Evolutionary conservation across 179 eudicot genomes (phyloP).

Genomic region (Carnegiea gigantea): DNA sequence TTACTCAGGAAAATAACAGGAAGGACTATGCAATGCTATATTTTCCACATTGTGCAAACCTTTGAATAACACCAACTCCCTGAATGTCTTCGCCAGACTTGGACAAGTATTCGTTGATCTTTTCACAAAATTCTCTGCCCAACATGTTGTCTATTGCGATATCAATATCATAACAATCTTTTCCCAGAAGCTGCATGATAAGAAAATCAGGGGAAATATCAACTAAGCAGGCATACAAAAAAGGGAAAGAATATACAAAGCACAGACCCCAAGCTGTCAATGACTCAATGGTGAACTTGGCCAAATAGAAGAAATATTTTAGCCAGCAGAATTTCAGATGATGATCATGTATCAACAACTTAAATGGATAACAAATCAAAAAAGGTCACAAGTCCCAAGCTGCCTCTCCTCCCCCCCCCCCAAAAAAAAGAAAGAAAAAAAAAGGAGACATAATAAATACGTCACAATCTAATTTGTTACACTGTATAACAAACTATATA

Average conservation of each 20-base stretch:
- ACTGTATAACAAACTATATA: background rate
- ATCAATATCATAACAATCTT: slow-evolving; percentile 93
- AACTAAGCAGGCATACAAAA: slow-evolving; percentile 2
- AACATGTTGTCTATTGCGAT: slow-evolving; percentile 91
- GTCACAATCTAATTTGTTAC: background rate
- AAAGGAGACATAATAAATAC: too few relatives aligned
- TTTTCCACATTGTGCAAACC: slow-evolving; percentile 42
- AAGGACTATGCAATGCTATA: background rate
- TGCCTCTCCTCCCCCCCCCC: background rate
- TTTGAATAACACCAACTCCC: slow-evolving; percentile 77
- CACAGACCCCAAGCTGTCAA: background rate
- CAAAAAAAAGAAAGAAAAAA: too few relatives aligned
- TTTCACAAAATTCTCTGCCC: slow-evolving; percentile 91
- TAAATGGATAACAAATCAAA: background rate
- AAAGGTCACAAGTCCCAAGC: background rate
- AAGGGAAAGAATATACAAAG: background rate
- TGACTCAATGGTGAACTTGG: background rate
- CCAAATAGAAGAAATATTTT: background rate
- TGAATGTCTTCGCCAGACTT: slow-evolving; percentile 69
- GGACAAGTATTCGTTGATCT: slow-evolving; percentile 72
- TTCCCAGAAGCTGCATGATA: slow-evolving; percentile 76
- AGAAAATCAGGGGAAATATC: slow-evolving; percentile 6
- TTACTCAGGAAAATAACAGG: background rate
- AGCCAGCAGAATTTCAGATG: background rate
- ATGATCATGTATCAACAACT: background rate